A percentile compares a stretch with the other conserved stretches of the same genome.
phyloP scores from a whole-genome alignment of 371 early-diverging fungal genomes.

The Encephalitozoon romaleae region DNA sequence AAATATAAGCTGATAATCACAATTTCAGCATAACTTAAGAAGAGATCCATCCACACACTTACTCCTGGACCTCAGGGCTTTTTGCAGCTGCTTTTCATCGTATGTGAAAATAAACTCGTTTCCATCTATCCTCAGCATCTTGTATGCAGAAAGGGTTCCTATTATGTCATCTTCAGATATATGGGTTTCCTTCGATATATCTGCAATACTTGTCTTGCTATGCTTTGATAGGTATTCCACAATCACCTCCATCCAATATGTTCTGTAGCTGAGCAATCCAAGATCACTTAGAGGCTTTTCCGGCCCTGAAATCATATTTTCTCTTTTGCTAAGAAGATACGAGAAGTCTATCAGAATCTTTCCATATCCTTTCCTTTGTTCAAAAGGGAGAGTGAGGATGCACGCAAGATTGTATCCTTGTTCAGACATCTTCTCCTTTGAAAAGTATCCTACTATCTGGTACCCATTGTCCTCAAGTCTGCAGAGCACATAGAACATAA shows the following conservation, averaged over 20 bases:
- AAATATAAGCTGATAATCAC: neutral
- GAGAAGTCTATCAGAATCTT: conserved; percentile 81
- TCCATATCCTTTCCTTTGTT: conserved; percentile 94
- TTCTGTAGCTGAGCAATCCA: conserved; percentile 71
- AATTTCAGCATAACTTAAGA: neutral
- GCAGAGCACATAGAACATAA: conserved; percentile 84
- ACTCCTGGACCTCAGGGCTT: conserved; percentile 28
- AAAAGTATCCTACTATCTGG: conserved; percentile 94
- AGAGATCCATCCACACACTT: conserved; percentile 25
- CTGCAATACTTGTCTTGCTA: conserved; percentile 65
- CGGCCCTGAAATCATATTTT: conserved; percentile 84
- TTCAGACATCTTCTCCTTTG: conserved; percentile 87
- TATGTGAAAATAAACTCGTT: conserved; percentile 80
- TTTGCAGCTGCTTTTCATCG: conserved; percentile 69
- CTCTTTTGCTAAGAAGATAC: conserved; percentile 85
- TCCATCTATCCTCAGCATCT: conserved; percentile 78
- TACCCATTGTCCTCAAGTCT: conserved; percentile 67
- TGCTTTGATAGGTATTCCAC: conserved; percentile 37
- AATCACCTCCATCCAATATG: conserved; percentile 55
- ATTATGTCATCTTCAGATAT: conserved; percentile 84
- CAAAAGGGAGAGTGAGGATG: conserved; percentile 91
- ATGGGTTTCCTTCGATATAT: conserved; percentile 70
- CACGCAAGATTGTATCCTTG: conserved; percentile 94
- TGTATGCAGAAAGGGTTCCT: conserved; percentile 77
- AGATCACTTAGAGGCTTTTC: conserved; percentile 96